phyloP scores from a whole-genome alignment of 2,329 filamentous ascomycete species.

The Fusarium sp. region DNA sequence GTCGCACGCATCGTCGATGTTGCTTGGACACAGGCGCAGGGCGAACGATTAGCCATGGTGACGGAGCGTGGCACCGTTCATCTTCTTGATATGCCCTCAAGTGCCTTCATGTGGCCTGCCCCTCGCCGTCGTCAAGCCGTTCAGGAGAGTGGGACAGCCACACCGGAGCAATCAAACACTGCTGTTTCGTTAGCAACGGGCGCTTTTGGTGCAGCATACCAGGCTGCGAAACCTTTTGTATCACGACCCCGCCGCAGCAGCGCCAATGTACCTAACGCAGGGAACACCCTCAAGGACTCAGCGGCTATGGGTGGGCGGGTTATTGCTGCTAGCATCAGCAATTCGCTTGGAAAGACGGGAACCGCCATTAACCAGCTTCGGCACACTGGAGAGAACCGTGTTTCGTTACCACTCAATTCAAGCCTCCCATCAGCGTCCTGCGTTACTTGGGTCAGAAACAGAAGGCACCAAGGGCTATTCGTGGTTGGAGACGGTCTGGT shows the following conservation, averaged over 20 bases:
- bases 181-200: conserved; percentile 80
- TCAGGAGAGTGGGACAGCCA: conserved; percentile 62
- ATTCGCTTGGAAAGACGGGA: conserved; percentile 81
- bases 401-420: conserved; percentile 75
- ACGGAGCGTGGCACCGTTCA: conserved; percentile 97
- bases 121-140: conserved; percentile 67
- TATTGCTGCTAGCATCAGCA: conserved; percentile 80
- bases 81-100: conserved; percentile 87
- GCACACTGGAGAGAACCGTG: conserved; percentile 82
- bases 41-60: conserved; percentile 88
- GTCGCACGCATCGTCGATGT: conserved; percentile 92
- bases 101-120: conserved; percentile 90
- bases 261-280: conserved; percentile 54
- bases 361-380: conserved; percentile 78
- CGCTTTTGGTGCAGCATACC: conserved; percentile 78
- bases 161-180: conserved; percentile 65
- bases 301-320: conserved; percentile 80
- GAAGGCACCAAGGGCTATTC: conserved; percentile 74
- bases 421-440: conserved; percentile 70
- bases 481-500: conserved; percentile 77
- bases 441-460: conserved; percentile 76
- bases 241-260: conserved; percentile 69
- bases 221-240: conserved; percentile 75
- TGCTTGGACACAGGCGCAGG: conserved; percentile 85
- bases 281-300: conserved; percentile 68